These are phyloP conservation scores for Vitis hybrid DNA, from an alignment of 177 flowering plant genomes.

Conservation along the genomic window DNA sequence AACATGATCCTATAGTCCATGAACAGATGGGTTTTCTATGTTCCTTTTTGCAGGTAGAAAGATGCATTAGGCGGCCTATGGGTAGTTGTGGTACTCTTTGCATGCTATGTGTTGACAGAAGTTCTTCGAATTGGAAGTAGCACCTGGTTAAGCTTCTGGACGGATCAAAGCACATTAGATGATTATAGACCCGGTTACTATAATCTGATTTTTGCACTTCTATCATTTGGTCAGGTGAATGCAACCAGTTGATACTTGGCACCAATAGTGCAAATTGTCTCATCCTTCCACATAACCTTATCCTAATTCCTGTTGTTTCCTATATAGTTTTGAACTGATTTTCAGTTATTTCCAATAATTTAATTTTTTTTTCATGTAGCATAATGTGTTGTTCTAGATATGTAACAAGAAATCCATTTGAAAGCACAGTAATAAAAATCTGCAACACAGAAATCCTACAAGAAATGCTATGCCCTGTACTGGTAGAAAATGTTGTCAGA, in stretches of 20 bases:
- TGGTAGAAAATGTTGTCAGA: not conserved
- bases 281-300: not conserved
- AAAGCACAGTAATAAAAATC: not conserved
- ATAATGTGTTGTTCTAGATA: not conserved
- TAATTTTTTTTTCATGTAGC: not conserved
- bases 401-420: not conserved
- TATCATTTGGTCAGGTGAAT: constrained; percentile 60
- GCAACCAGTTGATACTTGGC: not conserved
- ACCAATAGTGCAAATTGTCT: not conserved
- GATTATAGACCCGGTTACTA: constrained; percentile 47
- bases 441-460: not conserved
- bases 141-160: constrained; percentile 74
- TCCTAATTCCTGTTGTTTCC: not conserved
- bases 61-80: constrained; percentile 61
- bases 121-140: constrained; percentile 64
- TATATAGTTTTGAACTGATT: not conserved
- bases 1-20: not conserved
- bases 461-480: not conserved
- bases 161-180: constrained; percentile 45
- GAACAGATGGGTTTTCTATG: not conserved
- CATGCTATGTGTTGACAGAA: constrained; percentile 55
- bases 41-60: constrained; percentile 42
- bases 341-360: not conserved
- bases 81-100: constrained; percentile 53
- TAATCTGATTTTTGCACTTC: constrained; percentile 48